Evolutionary conservation across 345 rosid species (phyloP), one percentile per base, ranked within the genome.

Genomic region (Streptanthus diversifolius): DNA sequence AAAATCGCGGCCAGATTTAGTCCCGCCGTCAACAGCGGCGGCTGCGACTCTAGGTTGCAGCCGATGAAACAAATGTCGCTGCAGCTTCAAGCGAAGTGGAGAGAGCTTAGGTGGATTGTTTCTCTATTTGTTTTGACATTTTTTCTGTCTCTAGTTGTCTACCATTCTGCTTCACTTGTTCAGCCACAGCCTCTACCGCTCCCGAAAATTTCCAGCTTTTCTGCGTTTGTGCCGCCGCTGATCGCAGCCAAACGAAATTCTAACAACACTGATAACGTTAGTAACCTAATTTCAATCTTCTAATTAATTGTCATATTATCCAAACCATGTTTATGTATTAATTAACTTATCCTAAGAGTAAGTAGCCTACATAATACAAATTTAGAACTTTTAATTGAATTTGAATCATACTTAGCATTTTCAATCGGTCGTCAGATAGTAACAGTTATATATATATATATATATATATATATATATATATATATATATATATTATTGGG

Each of bases 151-250:
- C 25, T 37, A 51, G 22, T 15, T 37, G 11, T 37, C 4, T 52
- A 37, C 60, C 61, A 37, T 52, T 49, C 40, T 2, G 70, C 59
- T 8, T 52, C 71, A 36, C 48, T 22, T 52, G 17, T n/a, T 66
- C 71, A 52, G 47, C 48, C 71, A 32, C 15, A 14, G 5, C 68
- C 53, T 43, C 57, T 65, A 48, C 41, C 43, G n/a, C 32, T 18
- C 4, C 70, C 58, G 13, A 45, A 49, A 19, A 12, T 33, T 32
- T 48, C 70, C 24, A 65, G 32, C 30, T 36, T 52, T 35, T 8
- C 71, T 14, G 49, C 61, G 25, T 52, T 54, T 52, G 61, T 51
- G 25, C 61, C 36, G 13, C 61, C 71, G n/a, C 5, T 5, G 8
- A 15, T 39, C 25, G 7, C 71, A 53, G 15, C 49, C 37, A 66